A percentile compares a stretch with the other conserved stretches of the same genome.
Evolutionary conservation across 257 asterid species (phyloP).

Genomic region (Henckelia pumila): DNA sequence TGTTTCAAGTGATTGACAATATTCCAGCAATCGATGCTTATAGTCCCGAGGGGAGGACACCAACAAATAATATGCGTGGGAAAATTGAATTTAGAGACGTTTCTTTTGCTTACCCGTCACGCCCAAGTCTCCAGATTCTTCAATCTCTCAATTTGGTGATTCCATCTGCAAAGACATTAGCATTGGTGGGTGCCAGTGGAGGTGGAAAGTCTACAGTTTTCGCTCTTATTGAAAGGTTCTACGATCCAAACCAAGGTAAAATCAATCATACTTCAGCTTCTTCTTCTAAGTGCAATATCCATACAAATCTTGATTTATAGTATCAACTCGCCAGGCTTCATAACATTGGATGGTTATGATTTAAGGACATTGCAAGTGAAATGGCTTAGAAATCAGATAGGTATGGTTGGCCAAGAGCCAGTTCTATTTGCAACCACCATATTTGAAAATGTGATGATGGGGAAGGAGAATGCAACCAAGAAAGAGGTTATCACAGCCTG

Average conservation of each 20-base stretch:
- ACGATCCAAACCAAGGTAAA: slow-evolving; percentile 69
- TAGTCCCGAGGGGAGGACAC: slow-evolving; percentile 53
- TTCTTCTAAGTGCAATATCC: not conserved
- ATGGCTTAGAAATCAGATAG: slow-evolving; percentile 83
- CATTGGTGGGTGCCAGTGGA: slow-evolving; percentile 77
- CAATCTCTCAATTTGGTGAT: slow-evolving; percentile 54
- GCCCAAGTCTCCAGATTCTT: slow-evolving; percentile 60
- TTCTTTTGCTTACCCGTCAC: slow-evolving; percentile 70
- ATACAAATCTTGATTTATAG: not conserved
- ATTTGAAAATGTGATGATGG: slow-evolving; percentile 74
- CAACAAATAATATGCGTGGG: slow-evolving; percentile 50
- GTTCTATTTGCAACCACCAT: slow-evolving; percentile 69
- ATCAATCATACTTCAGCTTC: not conserved
- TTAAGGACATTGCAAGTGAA: slow-evolving; percentile 73
- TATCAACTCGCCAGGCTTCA: slow-evolving; percentile 41
- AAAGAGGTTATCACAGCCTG: slow-evolving; percentile 70
- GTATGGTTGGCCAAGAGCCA: slow-evolving; percentile 94
- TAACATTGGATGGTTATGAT: slow-evolving; percentile 69
- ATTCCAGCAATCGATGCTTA: slow-evolving; percentile 73
- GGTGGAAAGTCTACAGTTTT: slow-evolving; percentile 83
- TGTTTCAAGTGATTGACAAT: slow-evolving; percentile 64
- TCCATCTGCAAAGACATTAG: slow-evolving; percentile 62
- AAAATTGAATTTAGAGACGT: slow-evolving; percentile 59
- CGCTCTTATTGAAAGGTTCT: slow-evolving; percentile 76
- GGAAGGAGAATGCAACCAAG: slow-evolving; percentile 67